Evolutionary conservation across 2,329 filamentous ascomycete genomes (phyloP), one percentile per base, ranked within the genome.

Genomic region (Botrytis cinerea): DNA sequence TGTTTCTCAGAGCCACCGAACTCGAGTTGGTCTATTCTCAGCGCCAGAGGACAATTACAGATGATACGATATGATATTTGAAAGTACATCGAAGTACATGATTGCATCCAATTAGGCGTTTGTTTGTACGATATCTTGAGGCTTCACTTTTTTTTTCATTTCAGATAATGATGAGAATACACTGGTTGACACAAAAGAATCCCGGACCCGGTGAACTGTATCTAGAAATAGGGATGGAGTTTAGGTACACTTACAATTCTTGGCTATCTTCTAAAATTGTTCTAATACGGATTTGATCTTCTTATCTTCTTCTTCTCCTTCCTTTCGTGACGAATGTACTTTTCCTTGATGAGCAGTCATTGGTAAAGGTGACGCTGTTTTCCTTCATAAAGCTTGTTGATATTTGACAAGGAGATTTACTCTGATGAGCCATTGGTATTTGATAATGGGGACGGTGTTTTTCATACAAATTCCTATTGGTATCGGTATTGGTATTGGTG

Each of bases 11-110:
- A 93, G 91, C 82, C 92, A 94, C 83, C 91, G 92, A 75, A 91
- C 93, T 87, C 88, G 92, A 80, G 91, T 94, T 81, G 91, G 91
- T 71, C 84, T 93, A 75, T 93, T 94, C 81, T 90, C 90, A 48
- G 83, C 88, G 75, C 89, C 90, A 62, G 91, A 93, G 78, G 90
- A 92, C 74, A 81, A 79, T 75, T 82, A 81, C 77, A 75, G 75
- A 74, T 74, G 71, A 51, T 63, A 73, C 68, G 67, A 73, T 38
- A 70, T 45, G 35, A 57, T 57, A 28, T 46, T 66, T 62, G 38
- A 32, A 28, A 43, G 43, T 68, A 57, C 46, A 68, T 74, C 54
- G 25, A 28, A 43, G 43, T 68, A 57, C 46, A 72, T 75, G 48
- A 72, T 77, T 79, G 75, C 70, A 75, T 78, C 75, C 62, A 62